These are phyloP conservation scores for Diddensiella santjacobensis DNA, from an alignment of 805 yeast species.

Conservation along the genomic window DNA sequence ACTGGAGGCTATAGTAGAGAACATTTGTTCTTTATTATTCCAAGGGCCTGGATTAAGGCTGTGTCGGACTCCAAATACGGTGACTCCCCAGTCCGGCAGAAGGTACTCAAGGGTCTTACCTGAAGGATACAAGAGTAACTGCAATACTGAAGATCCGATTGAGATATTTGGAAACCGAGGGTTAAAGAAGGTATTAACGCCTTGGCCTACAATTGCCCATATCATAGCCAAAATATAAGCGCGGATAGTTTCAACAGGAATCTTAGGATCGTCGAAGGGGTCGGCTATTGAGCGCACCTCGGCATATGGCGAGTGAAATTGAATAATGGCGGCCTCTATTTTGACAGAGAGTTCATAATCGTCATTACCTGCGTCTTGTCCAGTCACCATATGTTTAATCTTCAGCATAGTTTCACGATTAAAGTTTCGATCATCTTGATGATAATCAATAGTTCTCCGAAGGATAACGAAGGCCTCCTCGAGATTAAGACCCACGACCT, in stretches of 20 bases:
- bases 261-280: constrained; percentile 45
- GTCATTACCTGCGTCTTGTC: constrained; percentile 6
- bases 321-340: constrained; percentile 40
- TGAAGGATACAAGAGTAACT: constrained; percentile 51
- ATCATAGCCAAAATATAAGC: constrained; percentile 36
- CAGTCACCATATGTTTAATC: constrained; percentile 22
- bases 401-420: constrained; percentile 36
- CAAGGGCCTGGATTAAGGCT: constrained; percentile 62
- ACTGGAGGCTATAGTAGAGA: constrained; percentile 42
- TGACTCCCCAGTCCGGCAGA: constrained; percentile 46
- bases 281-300: constrained; percentile 55
- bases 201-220: constrained; percentile 52
- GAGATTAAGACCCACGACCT: constrained; percentile 3
- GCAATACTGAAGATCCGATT: constrained; percentile 42
- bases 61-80: constrained; percentile 37
- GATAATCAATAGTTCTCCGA: constrained; percentile 39
- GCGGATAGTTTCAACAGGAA: constrained; percentile 47
- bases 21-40: constrained; percentile 62
- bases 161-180: constrained; percentile 51
- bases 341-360: constrained; percentile 35
- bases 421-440: constrained; percentile 47
- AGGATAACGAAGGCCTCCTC: constrained; percentile 42
- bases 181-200: constrained; percentile 53
- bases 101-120: constrained; percentile 43
- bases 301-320: constrained; percentile 49